Evolutionary conservation across 2,329 filamentous ascomycete species (phyloP).

Genomic region (Aureobasidium namibiae): DNA sequence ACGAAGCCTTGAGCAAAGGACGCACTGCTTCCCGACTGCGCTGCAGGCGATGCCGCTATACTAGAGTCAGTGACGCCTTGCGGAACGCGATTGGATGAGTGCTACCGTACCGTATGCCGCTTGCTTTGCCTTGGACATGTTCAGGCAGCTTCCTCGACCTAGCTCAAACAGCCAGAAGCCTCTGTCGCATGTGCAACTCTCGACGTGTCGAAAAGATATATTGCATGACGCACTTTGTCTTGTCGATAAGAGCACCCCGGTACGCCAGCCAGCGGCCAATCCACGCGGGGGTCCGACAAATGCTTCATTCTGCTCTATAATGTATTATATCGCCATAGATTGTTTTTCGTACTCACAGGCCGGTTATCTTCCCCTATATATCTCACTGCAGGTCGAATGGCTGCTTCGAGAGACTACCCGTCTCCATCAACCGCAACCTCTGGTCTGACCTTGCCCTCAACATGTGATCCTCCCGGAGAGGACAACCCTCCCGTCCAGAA

Average conservation of each 20-base stretch:
- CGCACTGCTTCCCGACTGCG: constrained; percentile 37
- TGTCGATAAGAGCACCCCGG: constrained; percentile 4
- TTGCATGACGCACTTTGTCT: constrained; percentile 4
- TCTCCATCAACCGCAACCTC: constrained; percentile 13
- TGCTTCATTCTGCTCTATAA: not conserved
- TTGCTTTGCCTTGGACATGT: constrained; percentile 29
- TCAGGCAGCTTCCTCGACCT: not conserved
- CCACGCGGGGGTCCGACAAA: constrained; percentile 1
- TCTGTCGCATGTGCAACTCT: not conserved
- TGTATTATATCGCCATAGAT: not conserved
- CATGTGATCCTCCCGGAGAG: constrained; percentile 74
- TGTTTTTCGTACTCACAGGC: not conserved
- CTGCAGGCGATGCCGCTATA: constrained; percentile 1
- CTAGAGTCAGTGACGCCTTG: not conserved
- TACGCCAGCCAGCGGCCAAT: not conserved
- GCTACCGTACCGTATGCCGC: constrained; percentile 15
- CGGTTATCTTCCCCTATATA: not conserved
- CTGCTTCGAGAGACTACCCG: not conserved
- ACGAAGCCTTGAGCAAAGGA: constrained; percentile 93
- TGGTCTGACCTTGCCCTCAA: constrained; percentile 63
- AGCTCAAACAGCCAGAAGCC: not conserved
- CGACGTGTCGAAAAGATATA: not conserved
- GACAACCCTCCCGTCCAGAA: constrained; percentile 63
- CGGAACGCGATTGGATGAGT: not conserved
- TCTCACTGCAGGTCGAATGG: not conserved